Conservation (phyloP, 2,329 filamentous ascomycete species). For the Claviceps citrina region DNA sequence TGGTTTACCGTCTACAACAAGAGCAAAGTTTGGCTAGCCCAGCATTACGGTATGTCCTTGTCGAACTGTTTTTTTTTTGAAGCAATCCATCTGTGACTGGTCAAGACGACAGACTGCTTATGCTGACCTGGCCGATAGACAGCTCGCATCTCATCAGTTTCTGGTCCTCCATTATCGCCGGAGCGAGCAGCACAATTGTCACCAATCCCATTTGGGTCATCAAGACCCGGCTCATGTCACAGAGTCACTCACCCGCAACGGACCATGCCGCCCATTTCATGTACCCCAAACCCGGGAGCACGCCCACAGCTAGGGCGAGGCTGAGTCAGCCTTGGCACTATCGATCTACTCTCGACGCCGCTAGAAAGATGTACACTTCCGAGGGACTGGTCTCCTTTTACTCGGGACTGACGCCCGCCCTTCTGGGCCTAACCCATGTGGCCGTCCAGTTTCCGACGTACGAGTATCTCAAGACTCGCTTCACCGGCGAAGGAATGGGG, state of each 20-base stretch:
- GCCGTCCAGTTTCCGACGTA: slow-evolving; percentile 96
- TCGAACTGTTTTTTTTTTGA: not conserved
- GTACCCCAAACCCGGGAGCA: slow-evolving; percentile 35
- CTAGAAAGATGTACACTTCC: slow-evolving; percentile 83
- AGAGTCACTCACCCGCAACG: slow-evolving; percentile 43
- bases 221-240: slow-evolving; percentile 95
- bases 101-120: not conserved
- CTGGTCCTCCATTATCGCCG: slow-evolving; percentile 80
- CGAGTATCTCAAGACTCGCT: slow-evolving; percentile 78
- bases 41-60: slow-evolving; percentile 41
- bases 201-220: slow-evolving; percentile 99
- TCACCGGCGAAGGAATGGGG: slow-evolving; percentile 83
- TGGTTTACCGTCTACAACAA: slow-evolving; percentile 95
- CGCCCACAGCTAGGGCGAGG: slow-evolving; percentile 37
- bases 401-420: slow-evolving; percentile 79
- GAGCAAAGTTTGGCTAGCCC: slow-evolving; percentile 58
- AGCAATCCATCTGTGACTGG: too few species aligned
- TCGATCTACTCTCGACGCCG: slow-evolving; percentile 74
- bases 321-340: slow-evolving; percentile 78
- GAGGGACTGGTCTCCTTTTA: slow-evolving; percentile 89
- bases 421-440: slow-evolving; percentile 85
- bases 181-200: slow-evolving; percentile 79
- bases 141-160: slow-evolving; percentile 68
- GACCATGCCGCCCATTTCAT: slow-evolving; percentile 29
- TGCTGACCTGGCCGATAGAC: slow-evolving; percentile 27